A percentile compares a stretch with the other conserved stretches of the same genome.
Conservation (phyloP, 176 grass and related monocot species). For the Carex cristatella region DNA sequence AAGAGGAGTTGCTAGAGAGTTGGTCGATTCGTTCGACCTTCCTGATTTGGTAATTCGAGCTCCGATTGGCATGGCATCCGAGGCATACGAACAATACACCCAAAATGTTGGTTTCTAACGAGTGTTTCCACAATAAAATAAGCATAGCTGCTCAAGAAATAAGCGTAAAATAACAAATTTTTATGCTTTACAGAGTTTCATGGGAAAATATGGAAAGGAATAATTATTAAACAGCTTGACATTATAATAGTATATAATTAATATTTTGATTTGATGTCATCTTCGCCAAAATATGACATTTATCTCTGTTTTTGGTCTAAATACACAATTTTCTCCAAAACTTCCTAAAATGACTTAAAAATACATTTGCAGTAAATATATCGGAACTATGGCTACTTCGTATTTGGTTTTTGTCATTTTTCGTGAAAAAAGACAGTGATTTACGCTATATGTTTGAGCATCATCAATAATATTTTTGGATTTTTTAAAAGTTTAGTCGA, state of each 20-base stretch:
- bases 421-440: too few relatives aligned
- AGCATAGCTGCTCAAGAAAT: neutral
- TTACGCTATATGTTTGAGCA: neutral
- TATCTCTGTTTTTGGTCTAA: too few relatives aligned
- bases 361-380: too few relatives aligned
- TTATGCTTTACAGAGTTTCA: neutral
- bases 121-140: neutral
- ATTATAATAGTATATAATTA: neutral
- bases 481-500: too few relatives aligned
- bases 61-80: slow-evolving; percentile 73
- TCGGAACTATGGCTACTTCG: too few relatives aligned
- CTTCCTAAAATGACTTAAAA: too few relatives aligned
- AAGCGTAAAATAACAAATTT: neutral
- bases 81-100: slow-evolving; percentile 84
- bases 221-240: neutral
- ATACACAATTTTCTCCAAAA: too few relatives aligned
- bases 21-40: slow-evolving; percentile 77
- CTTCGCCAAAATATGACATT: too few relatives aligned
- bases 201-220: slow-evolving; percentile 5
- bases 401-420: too few relatives aligned
- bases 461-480: too few relatives aligned
- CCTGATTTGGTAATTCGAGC: slow-evolving; percentile 77
- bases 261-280: too few relatives aligned
- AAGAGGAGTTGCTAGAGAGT: slow-evolving; percentile 66
- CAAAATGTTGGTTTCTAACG: slow-evolving; percentile 68